phyloP scores from a whole-genome alignment of 2,329 filamentous ascomycete genomes.

The Cryphonectria naterciae region DNA sequence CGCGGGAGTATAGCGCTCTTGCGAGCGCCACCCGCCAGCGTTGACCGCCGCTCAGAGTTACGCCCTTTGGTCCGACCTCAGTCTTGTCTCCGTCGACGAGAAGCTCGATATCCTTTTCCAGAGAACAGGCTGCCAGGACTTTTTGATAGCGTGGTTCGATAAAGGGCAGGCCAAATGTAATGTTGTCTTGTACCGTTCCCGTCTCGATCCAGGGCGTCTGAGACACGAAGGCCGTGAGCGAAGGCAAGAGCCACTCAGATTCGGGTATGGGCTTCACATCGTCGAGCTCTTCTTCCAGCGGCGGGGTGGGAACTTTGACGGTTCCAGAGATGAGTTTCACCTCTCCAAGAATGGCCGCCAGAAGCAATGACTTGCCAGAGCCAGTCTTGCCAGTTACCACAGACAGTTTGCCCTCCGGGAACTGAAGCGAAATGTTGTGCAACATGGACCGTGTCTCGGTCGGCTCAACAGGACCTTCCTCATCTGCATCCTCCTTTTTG shows the following conservation, averaged over 20 bases:
- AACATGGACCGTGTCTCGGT: slow-evolving; percentile 39
- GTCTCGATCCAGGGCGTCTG: slow-evolving; percentile 54
- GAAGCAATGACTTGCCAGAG: slow-evolving; percentile 44
- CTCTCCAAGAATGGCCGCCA: slow-evolving; percentile 46
- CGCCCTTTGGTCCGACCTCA: slow-evolving; percentile 47
- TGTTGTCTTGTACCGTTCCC: slow-evolving; percentile 49
- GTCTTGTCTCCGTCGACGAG: slow-evolving; percentile 49
- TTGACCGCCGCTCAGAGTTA: slow-evolving; percentile 50
- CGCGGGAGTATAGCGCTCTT: slow-evolving; percentile 49
- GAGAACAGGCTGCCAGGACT: slow-evolving; percentile 50
- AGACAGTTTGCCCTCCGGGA: slow-evolving; percentile 41
- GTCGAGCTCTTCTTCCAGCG: slow-evolving; percentile 32
- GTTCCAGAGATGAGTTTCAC: slow-evolving; percentile 42
- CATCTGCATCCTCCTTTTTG: slow-evolving; percentile 35
- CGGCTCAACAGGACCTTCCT: slow-evolving; percentile 26
- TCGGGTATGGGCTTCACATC: slow-evolving; percentile 31
- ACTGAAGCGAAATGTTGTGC: slow-evolving; percentile 38
- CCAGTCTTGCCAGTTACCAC: slow-evolving; percentile 45
- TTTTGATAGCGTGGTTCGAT: slow-evolving; percentile 47
- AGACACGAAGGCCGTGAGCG: slow-evolving; percentile 48
- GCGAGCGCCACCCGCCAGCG: slow-evolving; percentile 51
- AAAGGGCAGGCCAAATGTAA: slow-evolving; percentile 48
- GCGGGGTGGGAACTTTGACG: slow-evolving; percentile 36
- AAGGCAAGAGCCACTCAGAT: slow-evolving; percentile 41
- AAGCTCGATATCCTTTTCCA: slow-evolving; percentile 48